These are phyloP conservation scores for Talaromyces wortmannii DNA, from an alignment of 495 filamentous ascomycete genomes.

Conservation along the genomic window DNA sequence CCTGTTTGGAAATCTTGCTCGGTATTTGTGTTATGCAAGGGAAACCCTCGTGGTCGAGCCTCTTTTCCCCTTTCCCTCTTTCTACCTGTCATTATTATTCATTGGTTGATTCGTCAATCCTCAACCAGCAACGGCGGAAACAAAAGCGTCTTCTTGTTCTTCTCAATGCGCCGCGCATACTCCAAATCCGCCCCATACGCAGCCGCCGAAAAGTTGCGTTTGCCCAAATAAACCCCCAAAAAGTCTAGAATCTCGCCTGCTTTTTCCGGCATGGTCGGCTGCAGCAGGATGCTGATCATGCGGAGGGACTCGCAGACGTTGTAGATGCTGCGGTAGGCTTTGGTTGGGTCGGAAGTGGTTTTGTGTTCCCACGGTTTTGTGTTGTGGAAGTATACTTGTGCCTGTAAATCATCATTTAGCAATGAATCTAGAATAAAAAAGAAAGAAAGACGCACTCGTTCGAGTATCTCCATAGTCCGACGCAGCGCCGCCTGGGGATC, in stretches of 20 bases:
- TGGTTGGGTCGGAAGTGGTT: constrained; percentile 20
- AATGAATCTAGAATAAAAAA: background rate
- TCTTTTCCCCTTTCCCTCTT: no score
- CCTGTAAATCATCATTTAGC: constrained; percentile 36
- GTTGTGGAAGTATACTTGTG: constrained; percentile 61
- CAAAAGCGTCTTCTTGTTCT: constrained; percentile 34
- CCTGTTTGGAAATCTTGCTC: no score
- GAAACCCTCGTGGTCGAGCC: no score
- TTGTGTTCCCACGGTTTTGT: constrained; percentile 50
- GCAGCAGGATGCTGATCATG: constrained; percentile 74
- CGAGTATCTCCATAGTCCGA: constrained; percentile 55
- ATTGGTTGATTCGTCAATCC: constrained; percentile 9
- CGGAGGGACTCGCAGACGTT: constrained; percentile 72
- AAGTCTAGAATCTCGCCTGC: constrained; percentile 65
- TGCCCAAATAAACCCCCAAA: constrained; percentile 55
- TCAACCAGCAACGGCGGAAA: constrained; percentile 52
- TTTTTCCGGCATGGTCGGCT: constrained; percentile 88
- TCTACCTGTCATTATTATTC: no score
- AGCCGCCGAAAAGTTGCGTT: constrained; percentile 51
- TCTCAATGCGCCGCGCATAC: constrained; percentile 54
- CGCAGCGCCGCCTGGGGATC: constrained; percentile 60
- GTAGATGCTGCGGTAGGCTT: constrained; percentile 53
- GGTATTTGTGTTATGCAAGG: no score
- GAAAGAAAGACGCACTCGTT: constrained; percentile 32
- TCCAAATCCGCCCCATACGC: constrained; percentile 50